Percentiles rank a stretch among this genome's conserved stretches.
Evolutionary conservation across 345 rosid genomes (phyloP).

Genomic region (Boechera divaricarpa): DNA sequence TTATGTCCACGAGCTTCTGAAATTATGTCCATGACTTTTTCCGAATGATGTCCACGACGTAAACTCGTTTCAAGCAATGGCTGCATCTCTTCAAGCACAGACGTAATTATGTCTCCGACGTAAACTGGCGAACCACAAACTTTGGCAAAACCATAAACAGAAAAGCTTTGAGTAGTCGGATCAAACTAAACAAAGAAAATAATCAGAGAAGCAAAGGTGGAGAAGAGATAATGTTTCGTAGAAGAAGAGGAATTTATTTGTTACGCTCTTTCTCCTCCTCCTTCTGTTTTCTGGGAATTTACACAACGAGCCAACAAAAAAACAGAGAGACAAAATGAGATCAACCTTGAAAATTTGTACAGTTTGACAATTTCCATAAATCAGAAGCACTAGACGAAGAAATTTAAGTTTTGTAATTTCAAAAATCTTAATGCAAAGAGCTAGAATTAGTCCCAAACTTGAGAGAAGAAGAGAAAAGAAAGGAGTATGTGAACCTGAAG

Average conservation of each 20-base stretch:
- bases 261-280: conserved; percentile 87
- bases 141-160: conserved; percentile 38
- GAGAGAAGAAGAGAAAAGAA: neutral
- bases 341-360: neutral
- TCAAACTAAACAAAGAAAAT: conserved; percentile 31
- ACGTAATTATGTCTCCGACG: no score
- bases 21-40: no score
- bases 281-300: conserved; percentile 74
- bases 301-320: conserved; percentile 34
- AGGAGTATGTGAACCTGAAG: conserved; percentile 51
- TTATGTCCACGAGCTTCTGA: no score
- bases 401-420: neutral
- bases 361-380: neutral
- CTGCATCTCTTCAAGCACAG: no score
- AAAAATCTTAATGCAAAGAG: neutral
- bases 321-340: neutral
- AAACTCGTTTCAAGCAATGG: no score
- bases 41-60: no score
- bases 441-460: neutral
- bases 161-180: conserved; percentile 18
- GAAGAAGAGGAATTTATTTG: conserved; percentile 75
- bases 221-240: conserved; percentile 60
- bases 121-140: no score
- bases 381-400: neutral
- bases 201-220: conserved; percentile 42